Conservation (phyloP, 768 basidiomycete genomes). For the Rubroboletus satanas region DNA sequence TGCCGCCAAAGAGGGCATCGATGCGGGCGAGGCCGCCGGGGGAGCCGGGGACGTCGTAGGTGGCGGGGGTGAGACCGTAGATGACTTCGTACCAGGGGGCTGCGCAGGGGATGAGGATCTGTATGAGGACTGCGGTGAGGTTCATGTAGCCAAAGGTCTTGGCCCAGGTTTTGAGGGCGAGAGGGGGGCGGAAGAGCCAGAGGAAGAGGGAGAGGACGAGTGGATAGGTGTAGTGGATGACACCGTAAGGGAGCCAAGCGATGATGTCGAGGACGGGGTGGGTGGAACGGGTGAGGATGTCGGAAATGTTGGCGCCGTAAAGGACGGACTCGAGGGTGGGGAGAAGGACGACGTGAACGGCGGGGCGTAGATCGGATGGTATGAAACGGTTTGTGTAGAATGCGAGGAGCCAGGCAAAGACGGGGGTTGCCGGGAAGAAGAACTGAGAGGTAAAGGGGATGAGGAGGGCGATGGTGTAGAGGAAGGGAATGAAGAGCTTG, state of each 20-base stretch:
- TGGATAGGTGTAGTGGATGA: conserved; percentile 84
- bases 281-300: conserved; percentile 92
- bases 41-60: conserved; percentile 89
- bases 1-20: conserved; percentile 75
- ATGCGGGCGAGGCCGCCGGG: conserved; percentile 92
- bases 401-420: conserved; percentile 81
- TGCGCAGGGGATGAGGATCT: conserved; percentile 87
- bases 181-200: conserved; percentile 86
- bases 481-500: conserved; percentile 73
- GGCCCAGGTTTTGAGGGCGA: conserved; percentile 79
- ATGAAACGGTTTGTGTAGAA: conserved; percentile 89
- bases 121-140: conserved; percentile 79
- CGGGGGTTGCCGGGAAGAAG: conserved; percentile 81
- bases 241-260: conserved; percentile 97
- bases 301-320: conserved; percentile 97
- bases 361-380: conserved; percentile 68
- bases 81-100: conserved; percentile 98
- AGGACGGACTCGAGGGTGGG: conserved; percentile 93
- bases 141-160: conserved; percentile 92
- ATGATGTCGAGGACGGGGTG: conserved; percentile 89
- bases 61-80: conserved; percentile 91
- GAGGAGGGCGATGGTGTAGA: conserved; percentile 66
- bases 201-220: conserved; percentile 81
- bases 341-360: conserved; percentile 86
- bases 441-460: conserved; percentile 88